Percentiles rank a stretch among this genome's conserved stretches.
Evolutionary conservation across 2,329 filamentous ascomycete genomes (phyloP).

Genomic region (Onygena corvina): DNA sequence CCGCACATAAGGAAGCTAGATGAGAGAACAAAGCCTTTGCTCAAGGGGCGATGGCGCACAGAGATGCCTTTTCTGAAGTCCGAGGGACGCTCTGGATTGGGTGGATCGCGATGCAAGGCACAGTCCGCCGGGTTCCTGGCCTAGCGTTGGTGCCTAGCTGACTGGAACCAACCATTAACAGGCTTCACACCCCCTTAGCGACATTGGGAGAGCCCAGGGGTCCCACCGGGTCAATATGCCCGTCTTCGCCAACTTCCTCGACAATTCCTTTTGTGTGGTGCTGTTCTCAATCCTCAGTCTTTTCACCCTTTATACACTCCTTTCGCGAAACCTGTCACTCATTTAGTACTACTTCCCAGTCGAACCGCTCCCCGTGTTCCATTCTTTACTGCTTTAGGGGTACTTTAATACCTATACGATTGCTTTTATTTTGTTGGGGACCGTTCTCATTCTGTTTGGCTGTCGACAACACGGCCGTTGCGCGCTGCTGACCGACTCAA

Average conservation of each 20-base stretch:
- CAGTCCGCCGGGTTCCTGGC: background rate
- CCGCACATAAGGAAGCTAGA: too few relatives aligned
- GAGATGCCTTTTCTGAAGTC: background rate
- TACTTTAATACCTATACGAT: background rate
- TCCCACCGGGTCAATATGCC: slow-evolving; percentile 5
- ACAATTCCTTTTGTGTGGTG: background rate
- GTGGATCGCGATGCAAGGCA: slow-evolving; percentile 4
- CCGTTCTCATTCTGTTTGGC: background rate
- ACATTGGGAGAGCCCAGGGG: background rate
- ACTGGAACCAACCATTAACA: background rate
- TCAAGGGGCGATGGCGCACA: slow-evolving; percentile 1
- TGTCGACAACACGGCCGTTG: background rate
- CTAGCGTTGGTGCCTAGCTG: background rate
- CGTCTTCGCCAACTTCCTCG: background rate
- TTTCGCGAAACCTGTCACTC: slow-evolving; percentile 6
- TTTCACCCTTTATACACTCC: background rate
- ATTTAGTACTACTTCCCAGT: slow-evolving; percentile 1
- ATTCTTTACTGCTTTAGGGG: slow-evolving; percentile 6
- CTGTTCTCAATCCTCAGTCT: background rate
- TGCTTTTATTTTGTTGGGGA: background rate
- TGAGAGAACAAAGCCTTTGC: background rate
- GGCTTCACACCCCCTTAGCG: background rate
- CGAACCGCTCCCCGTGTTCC: background rate
- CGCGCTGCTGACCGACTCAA: background rate
- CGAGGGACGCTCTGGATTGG: background rate